These are phyloP conservation scores for Aspergillus texensis DNA, from an alignment of 2,329 filamentous ascomycete species.

Conservation along the genomic window DNA sequence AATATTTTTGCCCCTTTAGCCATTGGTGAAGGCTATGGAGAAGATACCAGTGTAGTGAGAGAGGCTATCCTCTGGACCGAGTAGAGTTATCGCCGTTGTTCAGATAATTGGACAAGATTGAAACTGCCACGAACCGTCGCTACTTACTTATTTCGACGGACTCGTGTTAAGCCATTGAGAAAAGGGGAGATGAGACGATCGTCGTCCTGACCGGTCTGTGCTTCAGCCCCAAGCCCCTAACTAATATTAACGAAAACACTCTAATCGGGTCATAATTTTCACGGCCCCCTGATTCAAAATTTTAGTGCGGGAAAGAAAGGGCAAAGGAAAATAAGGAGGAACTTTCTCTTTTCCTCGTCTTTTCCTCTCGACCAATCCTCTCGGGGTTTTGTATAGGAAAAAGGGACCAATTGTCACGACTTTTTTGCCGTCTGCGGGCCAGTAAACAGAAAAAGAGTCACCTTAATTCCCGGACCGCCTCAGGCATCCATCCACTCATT, in stretches of 20 bases:
- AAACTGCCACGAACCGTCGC: background rate
- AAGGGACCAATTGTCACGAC: background rate
- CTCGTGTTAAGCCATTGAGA: background rate
- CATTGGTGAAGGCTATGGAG: background rate
- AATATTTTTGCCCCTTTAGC: background rate
- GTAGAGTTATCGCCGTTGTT: background rate
- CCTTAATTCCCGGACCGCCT: background rate
- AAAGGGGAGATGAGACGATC: background rate
- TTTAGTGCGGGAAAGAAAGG: background rate
- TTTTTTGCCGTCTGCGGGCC: background rate
- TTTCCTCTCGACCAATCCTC: background rate
- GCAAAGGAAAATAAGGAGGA: background rate
- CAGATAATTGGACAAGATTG: background rate
- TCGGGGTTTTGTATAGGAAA: background rate
- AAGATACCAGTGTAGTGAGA: background rate
- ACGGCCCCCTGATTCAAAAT: slow-evolving; percentile 1
- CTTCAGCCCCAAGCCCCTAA: slow-evolving; percentile 2
- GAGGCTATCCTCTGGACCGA: background rate
- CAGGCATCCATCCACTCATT: slow-evolving; percentile 5
- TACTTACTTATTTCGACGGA: background rate
- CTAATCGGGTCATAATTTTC: slow-evolving; percentile 3
- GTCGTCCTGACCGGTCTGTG: background rate
- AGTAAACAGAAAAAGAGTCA: background rate
- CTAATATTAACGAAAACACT: slow-evolving; percentile 4
- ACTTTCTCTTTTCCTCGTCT: background rate